A percentile compares a stretch with the other conserved stretches of the same genome.
phyloP scores from a whole-genome alignment of 306 rosid genomes.

The Cucurbita ficifolia region DNA sequence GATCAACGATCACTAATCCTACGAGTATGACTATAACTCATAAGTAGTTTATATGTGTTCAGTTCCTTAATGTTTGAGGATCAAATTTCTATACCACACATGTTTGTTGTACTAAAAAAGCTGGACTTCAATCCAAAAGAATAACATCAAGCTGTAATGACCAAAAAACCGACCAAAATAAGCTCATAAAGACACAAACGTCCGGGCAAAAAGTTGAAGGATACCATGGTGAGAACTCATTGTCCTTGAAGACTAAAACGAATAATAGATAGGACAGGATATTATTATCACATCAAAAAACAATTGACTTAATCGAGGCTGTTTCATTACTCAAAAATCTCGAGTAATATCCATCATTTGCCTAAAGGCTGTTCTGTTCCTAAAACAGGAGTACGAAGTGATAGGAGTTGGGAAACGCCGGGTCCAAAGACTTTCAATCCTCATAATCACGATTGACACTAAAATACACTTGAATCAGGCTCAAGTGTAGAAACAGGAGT shows the following conservation, averaged over 20 bases:
- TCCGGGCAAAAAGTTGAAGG: too few species aligned
- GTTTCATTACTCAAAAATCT: background rate
- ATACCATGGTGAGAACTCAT: background rate
- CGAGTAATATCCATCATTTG: background rate
- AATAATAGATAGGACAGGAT: background rate
- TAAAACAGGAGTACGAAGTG: background rate
- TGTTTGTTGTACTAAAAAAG: too few species aligned
- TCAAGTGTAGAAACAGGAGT: background rate
- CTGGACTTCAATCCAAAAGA: too few species aligned
- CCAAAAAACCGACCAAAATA: too few species aligned
- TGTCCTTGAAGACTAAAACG: background rate
- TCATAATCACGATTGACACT: background rate
- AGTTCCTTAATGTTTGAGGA: too few species aligned
- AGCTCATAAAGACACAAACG: too few species aligned
- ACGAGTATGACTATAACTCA: too few species aligned
- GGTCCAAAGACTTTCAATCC: background rate
- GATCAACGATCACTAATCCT: too few species aligned
- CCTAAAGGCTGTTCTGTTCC: background rate
- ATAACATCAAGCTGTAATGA: too few species aligned
- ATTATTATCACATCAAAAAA: background rate
- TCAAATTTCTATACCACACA: too few species aligned
- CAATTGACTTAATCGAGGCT: background rate
- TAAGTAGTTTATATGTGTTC: too few species aligned
- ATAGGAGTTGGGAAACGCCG: background rate
- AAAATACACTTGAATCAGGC: background rate